Evolutionary conservation across 2,329 filamentous ascomycete genomes (phyloP).

Genomic region (Aspergillus fructus): DNA sequence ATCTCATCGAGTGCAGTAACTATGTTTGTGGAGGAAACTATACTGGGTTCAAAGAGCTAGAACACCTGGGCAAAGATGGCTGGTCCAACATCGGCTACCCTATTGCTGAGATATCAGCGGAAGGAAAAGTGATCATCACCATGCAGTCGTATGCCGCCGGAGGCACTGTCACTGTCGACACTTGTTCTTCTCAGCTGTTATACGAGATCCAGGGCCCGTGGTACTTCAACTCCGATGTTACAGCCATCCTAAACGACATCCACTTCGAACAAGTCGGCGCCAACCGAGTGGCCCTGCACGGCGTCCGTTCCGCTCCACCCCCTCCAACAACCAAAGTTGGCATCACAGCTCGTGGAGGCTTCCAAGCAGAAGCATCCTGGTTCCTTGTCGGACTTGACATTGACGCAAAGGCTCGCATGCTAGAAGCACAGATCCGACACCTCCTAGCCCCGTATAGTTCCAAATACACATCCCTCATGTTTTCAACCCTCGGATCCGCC

Average conservation of each 20-base stretch:
- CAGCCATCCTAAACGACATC: slow-evolving; percentile 51
- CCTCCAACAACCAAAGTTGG: slow-evolving; percentile 54
- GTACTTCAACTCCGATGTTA: slow-evolving; percentile 61
- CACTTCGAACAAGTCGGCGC: slow-evolving; percentile 52
- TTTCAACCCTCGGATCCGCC: slow-evolving; percentile 31
- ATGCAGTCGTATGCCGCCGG: slow-evolving; percentile 42
- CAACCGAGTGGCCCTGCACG: slow-evolving; percentile 52
- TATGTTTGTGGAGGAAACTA: slow-evolving; percentile 48
- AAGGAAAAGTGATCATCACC: slow-evolving; percentile 45
- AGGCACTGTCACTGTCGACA: slow-evolving; percentile 49
- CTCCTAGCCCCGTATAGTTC: slow-evolving; percentile 34
- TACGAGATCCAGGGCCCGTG: slow-evolving; percentile 57
- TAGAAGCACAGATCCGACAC: slow-evolving; percentile 46
- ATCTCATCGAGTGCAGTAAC: slow-evolving; percentile 42
- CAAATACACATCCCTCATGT: slow-evolving; percentile 32
- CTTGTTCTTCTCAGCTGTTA: slow-evolving; percentile 53
- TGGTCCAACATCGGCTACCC: slow-evolving; percentile 50
- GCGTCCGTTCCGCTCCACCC: slow-evolving; percentile 45
- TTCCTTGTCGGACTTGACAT: slow-evolving; percentile 49
- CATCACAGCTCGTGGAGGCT: slow-evolving; percentile 48
- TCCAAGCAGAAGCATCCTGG: slow-evolving; percentile 48
- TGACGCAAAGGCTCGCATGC: slow-evolving; percentile 47
- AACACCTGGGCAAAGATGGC: slow-evolving; percentile 23
- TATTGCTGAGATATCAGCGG: slow-evolving; percentile 45
- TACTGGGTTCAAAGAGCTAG: slow-evolving; percentile 42